Percentiles rank a stretch among this genome's conserved stretches.
These are phyloP conservation scores for Larix sibirica DNA, from an alignment of 83 land plant genomes.

Conservation along the genomic window DNA sequence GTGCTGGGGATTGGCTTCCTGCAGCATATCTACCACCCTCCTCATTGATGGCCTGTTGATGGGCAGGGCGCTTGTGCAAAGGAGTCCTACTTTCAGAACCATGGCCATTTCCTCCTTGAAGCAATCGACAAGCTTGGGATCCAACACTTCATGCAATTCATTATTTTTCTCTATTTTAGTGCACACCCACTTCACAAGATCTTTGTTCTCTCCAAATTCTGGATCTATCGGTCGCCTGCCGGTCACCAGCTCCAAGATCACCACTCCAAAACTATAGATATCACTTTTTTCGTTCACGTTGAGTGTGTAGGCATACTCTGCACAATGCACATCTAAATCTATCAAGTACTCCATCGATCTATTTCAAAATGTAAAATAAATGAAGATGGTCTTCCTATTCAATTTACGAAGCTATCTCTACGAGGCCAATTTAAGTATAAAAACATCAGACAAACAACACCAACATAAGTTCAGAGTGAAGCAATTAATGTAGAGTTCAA, in stretches of 20 bases:
- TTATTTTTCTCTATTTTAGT: background rate
- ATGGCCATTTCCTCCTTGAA: slow-evolving; percentile 46
- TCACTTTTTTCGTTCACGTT: slow-evolving; percentile 31
- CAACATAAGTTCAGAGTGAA: too few species aligned
- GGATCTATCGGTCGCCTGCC: slow-evolving; percentile 29
- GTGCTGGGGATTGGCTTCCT: slow-evolving; percentile 5
- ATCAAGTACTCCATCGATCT: too few species aligned
- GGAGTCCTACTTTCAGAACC: slow-evolving; percentile 49
- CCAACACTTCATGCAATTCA: slow-evolving; percentile 27
- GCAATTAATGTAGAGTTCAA: too few species aligned
- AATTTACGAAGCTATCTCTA: too few species aligned
- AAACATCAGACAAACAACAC: too few species aligned
- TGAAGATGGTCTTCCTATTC: too few species aligned
- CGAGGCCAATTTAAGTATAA: too few species aligned
- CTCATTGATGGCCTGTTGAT: slow-evolving; percentile 50
- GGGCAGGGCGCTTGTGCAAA: slow-evolving; percentile 53
- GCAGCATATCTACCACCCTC: slow-evolving; percentile 66
- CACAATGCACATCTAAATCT: too few species aligned
- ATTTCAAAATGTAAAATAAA: too few species aligned
- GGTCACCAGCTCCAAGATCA: slow-evolving; percentile 39
- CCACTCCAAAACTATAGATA: slow-evolving; percentile 39
- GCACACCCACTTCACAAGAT: slow-evolving; percentile 33
- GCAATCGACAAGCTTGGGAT: slow-evolving; percentile 18
- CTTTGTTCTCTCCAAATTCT: slow-evolving; percentile 25
- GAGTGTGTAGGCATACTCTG: slow-evolving; percentile 26